Evolutionary conservation across 495 filamentous ascomycete genomes (phyloP), one percentile per base, ranked within the genome.

Genomic region (Astrothelium subdiscretum): DNA sequence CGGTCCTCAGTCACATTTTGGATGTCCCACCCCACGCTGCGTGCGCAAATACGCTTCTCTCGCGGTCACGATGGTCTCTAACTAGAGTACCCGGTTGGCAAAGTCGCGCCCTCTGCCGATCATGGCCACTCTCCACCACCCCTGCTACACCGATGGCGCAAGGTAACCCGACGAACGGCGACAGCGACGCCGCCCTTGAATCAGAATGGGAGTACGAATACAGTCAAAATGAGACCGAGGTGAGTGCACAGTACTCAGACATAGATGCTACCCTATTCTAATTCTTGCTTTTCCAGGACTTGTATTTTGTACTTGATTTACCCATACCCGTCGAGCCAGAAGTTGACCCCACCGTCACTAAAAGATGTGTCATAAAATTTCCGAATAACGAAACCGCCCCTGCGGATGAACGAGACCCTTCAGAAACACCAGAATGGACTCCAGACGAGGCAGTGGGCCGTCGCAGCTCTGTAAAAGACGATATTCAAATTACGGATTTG

Each of bases 401-500:
- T 20, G 22, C 8, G n/a, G 38, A 29, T 27, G 26, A 63, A 20
- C 22, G 32, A 15, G 20, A 31, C 6, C 63, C 52, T 32, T 48
- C 59, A 10, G 18, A 20, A 20, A 29, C 32, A 18, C 32, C 38
- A 42, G 59, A 26, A 20, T 38, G 13, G 32, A 27, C 22, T 43
- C 59, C 20, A 3, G 32, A 8, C 24, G 35, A 18, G 18, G 32
- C 12, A 48, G 12, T 31, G 31, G 26, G 26, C 6, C 59, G 18
- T n/a, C 32, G n/a, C 26, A 27, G 18, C 31, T 3, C 26, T 2
- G 10, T 31, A 6, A 26, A 60, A 20, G 66, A 66, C 65, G 74
- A 73, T 22, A 83, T 96, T n/a, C 89, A 95, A 65, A 84, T 96
- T 52, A 78, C 91, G 18, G 90, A 87, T 48, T 80, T 96, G 3